Base-by-base conservation (phyloP, 1,284 basidiomycete genomes). In the Cutaneotrichosporon arboriforme region DNA sequence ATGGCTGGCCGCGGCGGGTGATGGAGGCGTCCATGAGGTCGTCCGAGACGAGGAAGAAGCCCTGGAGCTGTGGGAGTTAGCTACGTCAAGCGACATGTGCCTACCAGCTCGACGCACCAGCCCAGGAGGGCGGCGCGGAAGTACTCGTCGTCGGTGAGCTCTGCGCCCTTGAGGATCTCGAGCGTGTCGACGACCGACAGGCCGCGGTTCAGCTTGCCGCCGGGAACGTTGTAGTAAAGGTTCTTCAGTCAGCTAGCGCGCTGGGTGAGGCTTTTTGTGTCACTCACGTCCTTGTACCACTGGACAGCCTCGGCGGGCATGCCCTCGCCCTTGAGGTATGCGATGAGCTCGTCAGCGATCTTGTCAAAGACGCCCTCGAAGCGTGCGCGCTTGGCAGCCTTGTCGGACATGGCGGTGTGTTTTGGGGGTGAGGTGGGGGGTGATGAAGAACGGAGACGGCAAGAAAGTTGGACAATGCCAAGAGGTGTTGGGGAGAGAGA, bases 1-100 rank as follows among this genome's bases (percentile, higher is more conserved):
- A 98, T 0, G 93, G 89, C 73, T 97, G 93, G n/a, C 89, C 87
- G n/a, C 94, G 85, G 38, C 96, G 87, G 7, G 93, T 98, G 66
- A 96, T 84, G 46, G 86, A 90, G 33, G 51, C 67, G 73, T 98
- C 96, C 93, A 97, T 98, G 74, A 98, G 93, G 75, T 98, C 94
- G 76, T 98, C 94, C 20, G 91, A 84, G 52, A 98, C 93, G 52
- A 98, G 83, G 83, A 97, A 97, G 78, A 88, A 97, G 0, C 92
- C 91, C 86, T 98, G 96, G 14, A 97, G 83, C 89, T 94, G 69
- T 15, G n/a, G 12, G 13, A 12, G 49, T 38, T 17, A 54, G 49
- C 37, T n/a, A 26, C 26, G 35, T 5, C 21, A 38, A 15, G n/a
- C n/a, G 36, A 43, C 4, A 2, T 8, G 13, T 1, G 82, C 87